phyloP scores from a whole-genome alignment of 2,329 filamentous ascomycete species.

The Aplosporella prunicola region DNA sequence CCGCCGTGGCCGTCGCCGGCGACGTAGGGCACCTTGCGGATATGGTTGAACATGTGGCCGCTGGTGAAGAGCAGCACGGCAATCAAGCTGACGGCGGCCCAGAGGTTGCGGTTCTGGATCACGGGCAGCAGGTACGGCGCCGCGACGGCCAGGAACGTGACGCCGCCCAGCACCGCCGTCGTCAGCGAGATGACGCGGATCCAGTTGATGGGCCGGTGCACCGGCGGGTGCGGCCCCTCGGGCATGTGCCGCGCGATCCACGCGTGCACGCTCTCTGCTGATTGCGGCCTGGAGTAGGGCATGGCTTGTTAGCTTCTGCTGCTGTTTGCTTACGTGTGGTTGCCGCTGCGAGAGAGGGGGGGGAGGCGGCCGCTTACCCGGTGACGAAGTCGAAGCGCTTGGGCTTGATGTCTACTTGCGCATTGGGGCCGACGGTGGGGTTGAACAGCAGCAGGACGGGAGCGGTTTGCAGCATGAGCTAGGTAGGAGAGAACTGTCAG shows the following conservation, averaged over 20 bases:
- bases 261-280: slow-evolving; percentile 65
- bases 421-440: slow-evolving; percentile 72
- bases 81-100: slow-evolving; percentile 84
- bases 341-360: background rate
- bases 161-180: slow-evolving; percentile 57
- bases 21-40: slow-evolving; percentile 90
- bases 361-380: slow-evolving; percentile 48
- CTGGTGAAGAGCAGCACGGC: slow-evolving; percentile 86
- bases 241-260: slow-evolving; percentile 75
- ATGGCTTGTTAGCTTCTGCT: too few relatives aligned
- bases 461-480: slow-evolving; percentile 91
- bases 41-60: slow-evolving; percentile 99
- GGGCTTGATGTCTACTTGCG: slow-evolving; percentile 58
- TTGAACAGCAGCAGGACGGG: slow-evolving; percentile 82
- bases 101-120: slow-evolving; percentile 82
- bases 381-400: slow-evolving; percentile 74
- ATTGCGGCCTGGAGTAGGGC: slow-evolving; percentile 52
- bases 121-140: slow-evolving; percentile 73
- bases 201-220: slow-evolving; percentile 83
- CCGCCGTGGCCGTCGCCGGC: slow-evolving; percentile 74
- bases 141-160: slow-evolving; percentile 60
- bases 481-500: slow-evolving; percentile 19
- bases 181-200: slow-evolving; percentile 59
- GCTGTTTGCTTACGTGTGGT: background rate
- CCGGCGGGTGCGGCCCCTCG: slow-evolving; percentile 60